Conservation (phyloP, 805 yeast genomes). For the Jamesozyma hellenica region DNA sequence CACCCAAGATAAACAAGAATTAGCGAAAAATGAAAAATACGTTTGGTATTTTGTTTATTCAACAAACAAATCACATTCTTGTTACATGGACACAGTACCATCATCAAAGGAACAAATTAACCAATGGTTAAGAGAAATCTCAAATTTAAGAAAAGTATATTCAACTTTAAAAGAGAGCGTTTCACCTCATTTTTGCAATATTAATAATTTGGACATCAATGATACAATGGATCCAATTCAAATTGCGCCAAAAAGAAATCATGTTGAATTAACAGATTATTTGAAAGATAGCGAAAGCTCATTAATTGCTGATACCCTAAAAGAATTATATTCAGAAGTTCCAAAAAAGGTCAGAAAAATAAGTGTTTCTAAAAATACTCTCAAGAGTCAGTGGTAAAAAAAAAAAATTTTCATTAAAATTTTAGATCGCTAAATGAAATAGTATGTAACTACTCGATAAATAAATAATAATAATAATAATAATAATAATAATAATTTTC, state of each 20-base stretch:
- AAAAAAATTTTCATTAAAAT: no score
- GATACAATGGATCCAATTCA: constrained; percentile 8
- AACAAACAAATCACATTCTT: constrained; percentile 12
- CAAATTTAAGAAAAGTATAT: constrained; percentile 5
- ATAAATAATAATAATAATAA: no score
- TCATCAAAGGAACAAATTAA: constrained; percentile 11
- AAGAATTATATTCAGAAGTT: constrained; percentile 1
- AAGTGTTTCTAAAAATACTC: constrained; percentile 26
- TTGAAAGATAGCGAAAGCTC: constrained; percentile 13
- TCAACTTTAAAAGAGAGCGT: constrained; percentile 1
- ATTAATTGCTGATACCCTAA: constrained; percentile 10
- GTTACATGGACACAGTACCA: constrained; percentile 16
- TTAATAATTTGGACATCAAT: constrained; percentile 13
- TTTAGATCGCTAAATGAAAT: no score
- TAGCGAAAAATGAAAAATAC: constrained; percentile 7
- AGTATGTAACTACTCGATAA: no score
- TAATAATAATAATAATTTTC: no score
- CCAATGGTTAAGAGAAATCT: constrained; percentile 15
- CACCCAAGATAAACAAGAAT: constrained; percentile 6
- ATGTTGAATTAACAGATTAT: constrained; percentile 14
- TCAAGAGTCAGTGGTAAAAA: constrained; percentile 23
- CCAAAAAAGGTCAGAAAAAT: constrained; percentile 22
- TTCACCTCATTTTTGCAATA: constrained; percentile 12
- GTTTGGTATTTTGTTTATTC: constrained; percentile 14
- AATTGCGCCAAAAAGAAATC: constrained; percentile 14